Evolutionary conservation across 305 asterid genomes (phyloP).

Genomic region (Nicotiana rustica): DNA sequence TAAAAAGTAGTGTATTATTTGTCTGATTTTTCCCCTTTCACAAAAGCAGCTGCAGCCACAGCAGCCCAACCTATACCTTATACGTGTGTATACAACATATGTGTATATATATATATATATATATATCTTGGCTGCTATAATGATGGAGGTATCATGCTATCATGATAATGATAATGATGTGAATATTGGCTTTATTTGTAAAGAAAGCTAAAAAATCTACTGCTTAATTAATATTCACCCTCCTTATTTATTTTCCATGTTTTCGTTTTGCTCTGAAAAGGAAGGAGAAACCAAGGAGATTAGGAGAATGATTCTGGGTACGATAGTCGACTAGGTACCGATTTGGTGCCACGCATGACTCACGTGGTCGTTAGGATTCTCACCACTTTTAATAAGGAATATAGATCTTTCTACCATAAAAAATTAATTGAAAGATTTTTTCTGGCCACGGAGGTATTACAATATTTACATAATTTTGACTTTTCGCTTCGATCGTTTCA

Average conservation of each 20-base stretch:
- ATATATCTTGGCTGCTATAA: background rate
- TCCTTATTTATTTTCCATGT: background rate
- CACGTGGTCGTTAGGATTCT: conserved; percentile 27
- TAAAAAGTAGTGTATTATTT: conserved; percentile 2
- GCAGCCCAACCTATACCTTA: background rate
- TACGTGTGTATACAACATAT: background rate
- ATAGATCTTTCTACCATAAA: background rate
- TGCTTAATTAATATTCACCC: background rate
- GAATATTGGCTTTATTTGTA: conserved; percentile 4
- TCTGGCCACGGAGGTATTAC: background rate
- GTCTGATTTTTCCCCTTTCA: conserved; percentile 17
- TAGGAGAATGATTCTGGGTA: background rate
- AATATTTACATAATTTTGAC: too few relatives aligned
- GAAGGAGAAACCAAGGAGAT: background rate
- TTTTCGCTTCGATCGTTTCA: too few relatives aligned
- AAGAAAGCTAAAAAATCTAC: background rate
- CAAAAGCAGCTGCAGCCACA: conserved; percentile 14
- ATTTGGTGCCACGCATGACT: conserved; percentile 24
- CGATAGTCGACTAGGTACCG: conserved; percentile 1
- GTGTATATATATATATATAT: background rate
- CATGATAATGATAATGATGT: conserved; percentile 21
- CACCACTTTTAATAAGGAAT: background rate
- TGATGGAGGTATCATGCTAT: background rate
- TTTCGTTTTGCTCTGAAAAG: background rate
- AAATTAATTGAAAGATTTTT: background rate